These are phyloP conservation scores for Protea cynaroides DNA, from an alignment of 164 flowering plant species.

Conservation along the genomic window DNA sequence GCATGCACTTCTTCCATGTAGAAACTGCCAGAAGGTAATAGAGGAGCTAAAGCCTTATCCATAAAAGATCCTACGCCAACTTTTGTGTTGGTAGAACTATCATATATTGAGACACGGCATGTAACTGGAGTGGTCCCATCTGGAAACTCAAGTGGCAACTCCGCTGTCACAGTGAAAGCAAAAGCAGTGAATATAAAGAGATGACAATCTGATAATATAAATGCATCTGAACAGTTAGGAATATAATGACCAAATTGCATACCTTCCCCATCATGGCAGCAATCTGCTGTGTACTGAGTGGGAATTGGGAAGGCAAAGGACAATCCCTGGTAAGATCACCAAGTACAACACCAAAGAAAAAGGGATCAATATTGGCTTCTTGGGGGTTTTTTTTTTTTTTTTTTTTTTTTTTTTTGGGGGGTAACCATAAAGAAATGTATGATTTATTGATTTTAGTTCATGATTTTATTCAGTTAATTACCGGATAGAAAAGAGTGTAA, in stretches of 20 bases:
- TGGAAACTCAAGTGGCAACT: conserved; percentile 90
- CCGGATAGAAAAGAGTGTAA: conserved; percentile 86
- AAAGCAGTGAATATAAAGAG: conserved; percentile 4
- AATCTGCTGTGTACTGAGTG: conserved; percentile 67
- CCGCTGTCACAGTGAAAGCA: conserved; percentile 47
- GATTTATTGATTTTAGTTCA: not conserved
- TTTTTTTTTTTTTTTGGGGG: not conserved
- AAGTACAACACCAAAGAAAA: conserved; percentile 1
- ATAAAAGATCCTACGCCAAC: conserved; percentile 85
- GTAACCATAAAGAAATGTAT: not conserved
- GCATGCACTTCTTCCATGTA: conserved; percentile 93
- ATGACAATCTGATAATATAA: not conserved
- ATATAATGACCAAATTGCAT: conserved; percentile 8
- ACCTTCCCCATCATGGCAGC: conserved; percentile 89
- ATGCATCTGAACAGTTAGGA: not conserved
- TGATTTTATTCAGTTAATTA: conserved; percentile 22
- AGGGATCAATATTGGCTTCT: conserved; percentile 3
- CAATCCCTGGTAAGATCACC: conserved; percentile 48
- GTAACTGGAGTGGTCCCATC: conserved; percentile 99
- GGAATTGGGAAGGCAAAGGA: conserved; percentile 98
- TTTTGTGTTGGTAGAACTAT: conserved; percentile 69
- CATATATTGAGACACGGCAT: conserved; percentile 92
- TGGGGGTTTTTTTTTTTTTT: not conserved
- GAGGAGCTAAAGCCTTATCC: conserved; percentile 80
- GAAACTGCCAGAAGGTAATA: conserved; percentile 69